Evolutionary conservation across 1,284 basidiomycete species (phyloP).

Genomic region (Jaminaea rosea): DNA sequence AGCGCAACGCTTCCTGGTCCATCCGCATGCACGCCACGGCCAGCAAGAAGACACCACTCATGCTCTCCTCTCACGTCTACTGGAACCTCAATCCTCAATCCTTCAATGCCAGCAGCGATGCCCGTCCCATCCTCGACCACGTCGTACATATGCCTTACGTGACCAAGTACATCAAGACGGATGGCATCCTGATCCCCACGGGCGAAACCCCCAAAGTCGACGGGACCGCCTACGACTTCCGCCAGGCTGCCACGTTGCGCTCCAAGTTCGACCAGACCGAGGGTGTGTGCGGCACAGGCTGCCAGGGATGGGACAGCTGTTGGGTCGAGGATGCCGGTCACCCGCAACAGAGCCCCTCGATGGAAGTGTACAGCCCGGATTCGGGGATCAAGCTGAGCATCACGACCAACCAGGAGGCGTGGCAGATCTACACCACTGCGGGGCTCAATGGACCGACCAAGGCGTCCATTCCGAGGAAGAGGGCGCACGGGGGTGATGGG

Average conservation of each 20-base stretch:
- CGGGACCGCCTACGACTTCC: conserved; percentile 30
- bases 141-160: conserved; percentile 32
- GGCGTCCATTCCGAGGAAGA: conserved; percentile 31
- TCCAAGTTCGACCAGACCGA: conserved; percentile 25
- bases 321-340: conserved; percentile 27
- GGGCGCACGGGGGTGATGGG: conserved; percentile 35
- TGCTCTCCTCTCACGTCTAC: conserved; percentile 42
- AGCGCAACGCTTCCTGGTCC: conserved; percentile 16
- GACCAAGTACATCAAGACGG: conserved; percentile 24
- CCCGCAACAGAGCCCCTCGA: conserved; percentile 8
- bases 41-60: conserved; percentile 27
- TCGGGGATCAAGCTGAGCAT: conserved; percentile 32
- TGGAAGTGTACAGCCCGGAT: conserved; percentile 22
- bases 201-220: conserved; percentile 19
- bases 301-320: conserved; percentile 39
- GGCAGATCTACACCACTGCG: conserved; percentile 36
- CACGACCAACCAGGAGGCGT: conserved; percentile 23
- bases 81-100: conserved; percentile 38
- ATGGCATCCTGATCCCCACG: conserved; percentile 31
- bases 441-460: conserved; percentile 22
- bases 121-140: conserved; percentile 19
- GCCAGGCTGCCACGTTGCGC: conserved; percentile 16
- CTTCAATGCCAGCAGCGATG: conserved; percentile 6
- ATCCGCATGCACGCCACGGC: conserved; percentile 27
- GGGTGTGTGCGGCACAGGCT: conserved; percentile 28